phyloP scores from a whole-genome alignment of 2,329 filamentous ascomycete species.

The Fulvia fulva region DNA sequence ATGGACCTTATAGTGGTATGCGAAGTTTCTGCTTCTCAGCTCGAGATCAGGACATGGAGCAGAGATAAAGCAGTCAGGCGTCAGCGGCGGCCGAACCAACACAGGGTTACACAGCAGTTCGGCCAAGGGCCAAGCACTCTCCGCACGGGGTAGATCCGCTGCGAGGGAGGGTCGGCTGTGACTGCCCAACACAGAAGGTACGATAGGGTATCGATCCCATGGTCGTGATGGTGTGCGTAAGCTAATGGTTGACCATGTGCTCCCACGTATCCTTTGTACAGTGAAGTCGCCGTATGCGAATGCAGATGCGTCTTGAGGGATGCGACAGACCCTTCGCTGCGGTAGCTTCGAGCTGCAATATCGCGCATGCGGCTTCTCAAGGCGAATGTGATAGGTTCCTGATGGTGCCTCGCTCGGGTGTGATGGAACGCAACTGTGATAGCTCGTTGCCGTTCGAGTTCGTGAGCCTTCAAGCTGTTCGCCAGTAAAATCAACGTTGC shows the following conservation, averaged over 20 bases:
- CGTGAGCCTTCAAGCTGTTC: not conserved
- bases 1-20: not conserved
- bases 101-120: too few relatives aligned
- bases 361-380: not conserved
- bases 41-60: not conserved
- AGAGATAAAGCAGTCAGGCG: not conserved
- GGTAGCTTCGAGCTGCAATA: not conserved
- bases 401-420: not conserved
- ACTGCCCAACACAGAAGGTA: constrained; percentile 6
- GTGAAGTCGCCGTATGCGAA: not conserved
- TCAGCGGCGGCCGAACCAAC: not conserved
- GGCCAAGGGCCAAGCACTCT: constrained; percentile 8
- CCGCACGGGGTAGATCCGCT: constrained; percentile 4
- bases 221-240: not conserved
- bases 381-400: not conserved
- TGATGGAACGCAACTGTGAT: not conserved
- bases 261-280: not conserved
- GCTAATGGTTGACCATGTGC: not conserved
- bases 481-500: not conserved
- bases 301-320: too few relatives aligned
- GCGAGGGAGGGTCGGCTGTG: constrained; percentile 2
- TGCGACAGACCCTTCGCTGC: not conserved
- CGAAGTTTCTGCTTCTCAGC: not conserved
- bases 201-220: not conserved
- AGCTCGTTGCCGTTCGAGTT: not conserved